Evolutionary conservation across 345 rosid species (phyloP), one percentile per base, ranked within the genome.

Genomic region (Combretum micranthum): DNA sequence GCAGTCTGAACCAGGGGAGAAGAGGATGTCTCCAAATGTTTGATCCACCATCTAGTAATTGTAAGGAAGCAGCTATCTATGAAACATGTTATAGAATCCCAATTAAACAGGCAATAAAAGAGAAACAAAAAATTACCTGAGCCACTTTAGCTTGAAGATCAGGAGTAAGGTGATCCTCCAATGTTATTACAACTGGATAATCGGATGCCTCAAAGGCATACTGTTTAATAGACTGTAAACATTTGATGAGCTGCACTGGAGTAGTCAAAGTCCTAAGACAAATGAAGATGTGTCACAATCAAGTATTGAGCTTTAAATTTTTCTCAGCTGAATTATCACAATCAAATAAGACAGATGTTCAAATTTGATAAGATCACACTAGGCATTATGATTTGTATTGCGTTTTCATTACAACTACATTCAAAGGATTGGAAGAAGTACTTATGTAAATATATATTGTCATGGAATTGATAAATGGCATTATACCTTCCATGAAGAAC

Each of bases 61-160:
- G 14, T 19, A 37, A 51, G 49, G 21, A 50, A 57, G 42, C 44
- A 50, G 52, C 20, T 64, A 10, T 44, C 54, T 17, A 17, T 55
- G 51, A 65, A 61, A 52, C 25, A 21, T 3, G 17, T 25, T 42
- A 25, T 10, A 22, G 10, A 16, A 43, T 16, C 4, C 43, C 60
- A 63, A 10, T 19, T 3, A 23, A n/a, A 17, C 9, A 43, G 25
- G 20, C 51, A 52, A 25, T 21, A 2, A 15, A 61, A 53, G 0
- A 61, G 19, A 45, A 54, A 45, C 55, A 15, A 42, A 20, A 14
- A 48, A 63, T 59, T 71, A 81, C 98, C 83, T 80, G 69, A 12
- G 97, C 96, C 45, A 87, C 96, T 89, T 86, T 84, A 49, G 96
- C 89, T 67, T 89, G 97, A 52, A 89, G 96, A 57, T 86, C 73